Conservation (phyloP, 495 filamentous ascomycete genomes). For the Xylaria grammica region DNA sequence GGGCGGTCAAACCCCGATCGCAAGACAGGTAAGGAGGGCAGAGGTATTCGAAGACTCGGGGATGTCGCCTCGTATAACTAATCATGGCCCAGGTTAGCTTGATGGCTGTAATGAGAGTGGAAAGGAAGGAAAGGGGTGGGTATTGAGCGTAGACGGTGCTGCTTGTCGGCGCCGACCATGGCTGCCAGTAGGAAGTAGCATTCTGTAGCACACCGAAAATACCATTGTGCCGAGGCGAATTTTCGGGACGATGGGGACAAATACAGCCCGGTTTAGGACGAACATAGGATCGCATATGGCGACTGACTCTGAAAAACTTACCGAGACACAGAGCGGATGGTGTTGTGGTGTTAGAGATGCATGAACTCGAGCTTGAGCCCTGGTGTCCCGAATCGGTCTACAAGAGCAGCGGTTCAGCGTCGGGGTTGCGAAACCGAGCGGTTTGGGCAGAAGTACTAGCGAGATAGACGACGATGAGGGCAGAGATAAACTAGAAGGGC, state of each 20-base stretch:
- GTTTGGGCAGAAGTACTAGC: not conserved
- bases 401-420: slow-evolving; percentile 25
- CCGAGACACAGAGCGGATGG: slow-evolving; percentile 39
- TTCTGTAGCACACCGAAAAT: slow-evolving; percentile 11
- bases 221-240: slow-evolving; percentile 17
- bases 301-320: slow-evolving; percentile 44
- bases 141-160: not conserved
- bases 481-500: slow-evolving; percentile 25
- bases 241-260: slow-evolving; percentile 19
- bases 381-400: slow-evolving; percentile 38
- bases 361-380: slow-evolving; percentile 37
- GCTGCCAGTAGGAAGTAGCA: slow-evolving; percentile 24
- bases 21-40: slow-evolving; percentile 24
- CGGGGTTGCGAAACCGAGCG: slow-evolving; percentile 19
- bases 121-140: not conserved
- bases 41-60: slow-evolving; percentile 9
- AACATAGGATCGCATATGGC: slow-evolving; percentile 45
- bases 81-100: slow-evolving; percentile 1
- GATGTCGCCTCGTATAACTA: slow-evolving; percentile 15
- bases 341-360: slow-evolving; percentile 40
- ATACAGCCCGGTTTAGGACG: slow-evolving; percentile 28
- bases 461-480: slow-evolving; percentile 17
- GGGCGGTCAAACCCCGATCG: slow-evolving; percentile 37
- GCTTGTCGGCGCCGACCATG: slow-evolving; percentile 4
- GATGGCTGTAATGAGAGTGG: not conserved